Base-by-base conservation (phyloP, 768 basidiomycete genomes). In the Lyophyllum shimeji region DNA sequence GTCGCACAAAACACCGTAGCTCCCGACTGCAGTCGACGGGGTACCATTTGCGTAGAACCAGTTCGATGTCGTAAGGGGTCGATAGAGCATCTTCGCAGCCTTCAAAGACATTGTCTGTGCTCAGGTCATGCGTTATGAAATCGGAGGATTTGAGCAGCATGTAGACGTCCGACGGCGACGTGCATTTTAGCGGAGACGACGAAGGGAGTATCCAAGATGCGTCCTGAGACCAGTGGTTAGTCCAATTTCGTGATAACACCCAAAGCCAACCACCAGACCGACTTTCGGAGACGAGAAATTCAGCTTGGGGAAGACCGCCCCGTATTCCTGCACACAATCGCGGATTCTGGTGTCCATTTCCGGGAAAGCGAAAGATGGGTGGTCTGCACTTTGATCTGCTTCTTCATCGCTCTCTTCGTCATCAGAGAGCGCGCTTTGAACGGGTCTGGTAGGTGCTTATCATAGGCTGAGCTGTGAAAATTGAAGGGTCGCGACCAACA, bases 271-370 rank as follows among this genome's bases (percentile, higher is more conserved):
- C 34, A 31, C 42, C 42, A 50, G 18, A 64, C 56, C 20, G 56
- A 90, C 95, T 75, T 87, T 89, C 13, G 95, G 95, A n/a, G 92
- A 87, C 6, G 94, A 92, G 74, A 95, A 97, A 66, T 97, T 98
- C 53, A 98, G 84, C 72, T 98, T 98, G 0, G 95, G 95, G 68
- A 98, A 98, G 25, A 96, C 87, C 6, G 87, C 88, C 2, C 84
- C 89, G 68, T 90, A 95, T 53, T 80, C 71, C 44, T 73, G 63
- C n/a, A 97, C 76, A 31, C 78, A 81, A 13, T 74, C 68, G 47
- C 90, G 74, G 58, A 98, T 95, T 54, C 75, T 74, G 13, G 74
- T 71, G 63, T 95, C 93, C n/a, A 97, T 74, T 45, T 86, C 86
- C 0, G 95, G 93, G 66, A 98, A 95, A 2, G 87, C 75, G 63